Evolutionary conservation across 306 rosid genomes (phyloP).

Genomic region (Prunus davidiana): DNA sequence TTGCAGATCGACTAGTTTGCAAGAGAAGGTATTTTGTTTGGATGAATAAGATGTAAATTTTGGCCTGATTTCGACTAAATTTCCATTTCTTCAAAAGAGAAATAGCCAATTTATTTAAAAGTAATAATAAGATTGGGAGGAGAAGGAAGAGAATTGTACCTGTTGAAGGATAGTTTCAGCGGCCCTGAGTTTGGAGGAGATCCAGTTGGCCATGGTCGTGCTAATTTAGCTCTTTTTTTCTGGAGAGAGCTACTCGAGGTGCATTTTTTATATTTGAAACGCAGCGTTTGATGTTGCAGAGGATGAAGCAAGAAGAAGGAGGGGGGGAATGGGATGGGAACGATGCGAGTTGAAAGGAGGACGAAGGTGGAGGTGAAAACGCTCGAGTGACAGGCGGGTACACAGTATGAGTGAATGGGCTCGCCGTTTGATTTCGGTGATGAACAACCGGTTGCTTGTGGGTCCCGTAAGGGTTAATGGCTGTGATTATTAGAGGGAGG

Average conservation of each 20-base stretch:
- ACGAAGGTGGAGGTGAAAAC: neutral
- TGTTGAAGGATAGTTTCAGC: constrained; percentile 93
- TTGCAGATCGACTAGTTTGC: neutral
- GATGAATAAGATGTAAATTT: neutral
- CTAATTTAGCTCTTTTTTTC: constrained; percentile 15
- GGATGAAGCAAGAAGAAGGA: neutral
- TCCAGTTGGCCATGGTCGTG: constrained; percentile 82
- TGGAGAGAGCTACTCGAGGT: neutral
- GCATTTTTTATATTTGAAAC: constrained; percentile 22
- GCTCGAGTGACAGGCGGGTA: constrained; percentile 3
- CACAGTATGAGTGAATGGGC: neutral
- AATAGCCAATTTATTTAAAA: too few relatives aligned
- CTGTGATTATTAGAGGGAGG: neutral
- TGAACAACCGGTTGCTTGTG: neutral
- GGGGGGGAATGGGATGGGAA: neutral
- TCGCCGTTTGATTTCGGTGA: constrained; percentile 2
- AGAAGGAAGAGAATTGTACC: constrained; percentile 38
- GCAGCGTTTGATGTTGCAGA: neutral
- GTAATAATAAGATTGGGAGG: neutral
- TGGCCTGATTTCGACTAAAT: neutral
- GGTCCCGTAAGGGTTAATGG: neutral
- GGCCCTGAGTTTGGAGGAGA: constrained; percentile 95
- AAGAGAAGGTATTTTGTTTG: neutral
- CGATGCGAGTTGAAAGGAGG: neutral
- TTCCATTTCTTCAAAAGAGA: neutral